Conservation (phyloP, 176 grass and related monocot species). For the Thinopyrum elongatum region DNA sequence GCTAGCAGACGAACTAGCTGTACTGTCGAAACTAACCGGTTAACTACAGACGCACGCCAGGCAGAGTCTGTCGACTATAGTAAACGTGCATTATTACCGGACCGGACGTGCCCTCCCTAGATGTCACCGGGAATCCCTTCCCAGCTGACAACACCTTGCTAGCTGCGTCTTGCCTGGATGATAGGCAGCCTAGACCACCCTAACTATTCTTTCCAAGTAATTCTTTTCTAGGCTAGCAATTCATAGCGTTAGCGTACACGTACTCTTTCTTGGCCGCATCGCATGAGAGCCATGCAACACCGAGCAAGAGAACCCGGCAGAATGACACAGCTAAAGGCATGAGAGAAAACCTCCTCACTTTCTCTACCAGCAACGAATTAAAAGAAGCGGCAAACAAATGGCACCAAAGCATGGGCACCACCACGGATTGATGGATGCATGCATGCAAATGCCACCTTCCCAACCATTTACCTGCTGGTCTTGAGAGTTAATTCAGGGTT, state of each 20-base stretch:
- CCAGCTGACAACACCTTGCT: no score
- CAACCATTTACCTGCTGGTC: background rate
- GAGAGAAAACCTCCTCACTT: background rate
- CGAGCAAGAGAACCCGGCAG: background rate
- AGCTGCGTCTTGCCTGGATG: background rate
- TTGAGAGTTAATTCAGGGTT: background rate
- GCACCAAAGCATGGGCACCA: background rate
- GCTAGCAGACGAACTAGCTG: background rate
- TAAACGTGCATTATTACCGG: background rate
- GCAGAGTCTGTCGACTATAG: background rate
- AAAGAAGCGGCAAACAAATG: background rate
- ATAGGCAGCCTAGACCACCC: background rate
- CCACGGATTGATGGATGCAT: background rate
- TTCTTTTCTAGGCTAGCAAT: no score
- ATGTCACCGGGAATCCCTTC: constrained; percentile 2
- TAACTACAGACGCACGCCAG: background rate
- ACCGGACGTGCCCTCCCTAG: constrained; percentile 1
- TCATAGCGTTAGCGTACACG: background rate
- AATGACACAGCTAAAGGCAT: background rate
- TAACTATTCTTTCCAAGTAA: background rate
- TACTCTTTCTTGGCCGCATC: background rate
- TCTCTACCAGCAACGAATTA: background rate
- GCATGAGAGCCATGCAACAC: constrained; percentile 17
- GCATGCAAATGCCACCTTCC: background rate
- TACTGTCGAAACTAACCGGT: background rate